Percentiles rank a stretch among this genome's conserved stretches.
These are phyloP conservation scores for Dendrobium officinale DNA, from an alignment of 106 monocot species.

Conservation along the genomic window DNA sequence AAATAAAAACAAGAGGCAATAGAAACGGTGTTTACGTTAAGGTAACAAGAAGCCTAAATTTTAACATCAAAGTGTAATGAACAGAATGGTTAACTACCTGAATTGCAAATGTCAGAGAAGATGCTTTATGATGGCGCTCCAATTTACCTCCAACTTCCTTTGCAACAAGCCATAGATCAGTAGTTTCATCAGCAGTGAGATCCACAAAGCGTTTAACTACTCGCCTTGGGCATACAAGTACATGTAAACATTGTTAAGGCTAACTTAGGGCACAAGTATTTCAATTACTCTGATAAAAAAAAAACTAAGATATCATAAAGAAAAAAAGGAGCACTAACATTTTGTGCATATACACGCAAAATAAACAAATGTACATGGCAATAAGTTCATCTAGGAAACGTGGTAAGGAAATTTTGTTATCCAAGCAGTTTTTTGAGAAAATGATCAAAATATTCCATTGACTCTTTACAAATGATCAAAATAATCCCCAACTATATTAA, in stretches of 20 bases:
- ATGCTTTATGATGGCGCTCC: slow-evolving; percentile 70
- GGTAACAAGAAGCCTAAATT: not conserved
- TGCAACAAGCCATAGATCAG: slow-evolving; percentile 82
- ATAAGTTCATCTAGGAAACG: not conserved
- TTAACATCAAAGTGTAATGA: not conserved
- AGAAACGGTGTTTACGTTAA: not conserved
- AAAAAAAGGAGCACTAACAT: not conserved
- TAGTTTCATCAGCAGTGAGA: slow-evolving; percentile 68
- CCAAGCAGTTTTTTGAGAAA: not conserved
- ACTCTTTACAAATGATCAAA: too few species aligned
- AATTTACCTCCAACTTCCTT: slow-evolving; percentile 65
- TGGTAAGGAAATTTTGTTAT: not conserved
- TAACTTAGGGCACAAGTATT: not conserved
- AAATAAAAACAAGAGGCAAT: not conserved
- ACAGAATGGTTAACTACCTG: slow-evolving; percentile 37
- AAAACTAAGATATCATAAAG: not conserved
- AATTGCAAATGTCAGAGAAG: slow-evolving; percentile 81
- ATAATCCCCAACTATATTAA: too few species aligned
- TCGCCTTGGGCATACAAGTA: slow-evolving; percentile 89
- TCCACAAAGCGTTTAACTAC: slow-evolving; percentile 87
- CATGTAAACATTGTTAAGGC: slow-evolving; percentile 77
- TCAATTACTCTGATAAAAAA: not conserved
- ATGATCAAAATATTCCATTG: too few species aligned
- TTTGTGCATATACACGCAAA: not conserved
- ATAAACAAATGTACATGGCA: not conserved